Evolutionary conservation across 1,284 basidiomycete genomes (phyloP).

Genomic region (Vanrija sp.): DNA sequence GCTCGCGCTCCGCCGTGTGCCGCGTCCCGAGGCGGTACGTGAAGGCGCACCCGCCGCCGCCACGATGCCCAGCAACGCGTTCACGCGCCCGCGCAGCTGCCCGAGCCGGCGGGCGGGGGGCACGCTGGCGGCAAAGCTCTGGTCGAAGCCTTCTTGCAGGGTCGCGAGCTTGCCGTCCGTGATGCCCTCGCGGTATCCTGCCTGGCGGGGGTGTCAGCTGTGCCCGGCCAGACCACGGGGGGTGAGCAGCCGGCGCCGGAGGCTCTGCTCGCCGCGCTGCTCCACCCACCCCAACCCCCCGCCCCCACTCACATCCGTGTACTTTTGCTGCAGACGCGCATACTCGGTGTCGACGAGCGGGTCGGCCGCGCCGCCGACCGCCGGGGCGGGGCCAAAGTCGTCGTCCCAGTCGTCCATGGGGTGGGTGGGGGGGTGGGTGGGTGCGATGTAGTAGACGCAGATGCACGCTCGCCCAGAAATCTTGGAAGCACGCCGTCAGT

Average conservation of each 20-base stretch:
- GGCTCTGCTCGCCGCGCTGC: too few relatives aligned
- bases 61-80: slow-evolving; percentile 39
- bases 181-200: slow-evolving; percentile 57
- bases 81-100: slow-evolving; percentile 49
- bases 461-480: too few relatives aligned
- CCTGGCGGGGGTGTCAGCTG: slow-evolving; percentile 33
- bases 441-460: too few relatives aligned
- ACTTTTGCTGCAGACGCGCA: slow-evolving; percentile 36
- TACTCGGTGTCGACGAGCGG: slow-evolving; percentile 46
- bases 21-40: background rate
- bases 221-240: too few relatives aligned
- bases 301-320: slow-evolving; percentile 42
- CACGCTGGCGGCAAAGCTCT: slow-evolving; percentile 50
- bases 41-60: slow-evolving; percentile 3
- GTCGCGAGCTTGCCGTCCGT: slow-evolving; percentile 54
- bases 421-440: too few relatives aligned
- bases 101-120: slow-evolving; percentile 50
- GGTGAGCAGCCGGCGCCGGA: too few relatives aligned
- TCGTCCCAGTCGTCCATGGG: slow-evolving; percentile 45
- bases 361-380: slow-evolving; percentile 32
- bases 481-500: too few relatives aligned
- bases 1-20: too few relatives aligned
- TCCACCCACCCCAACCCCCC: too few relatives aligned
- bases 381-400: slow-evolving; percentile 12
- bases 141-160: slow-evolving; percentile 55